Base-by-base conservation (phyloP, 2,329 filamentous ascomycete species). In the Arthrobotrys pseudoclavata region DNA sequence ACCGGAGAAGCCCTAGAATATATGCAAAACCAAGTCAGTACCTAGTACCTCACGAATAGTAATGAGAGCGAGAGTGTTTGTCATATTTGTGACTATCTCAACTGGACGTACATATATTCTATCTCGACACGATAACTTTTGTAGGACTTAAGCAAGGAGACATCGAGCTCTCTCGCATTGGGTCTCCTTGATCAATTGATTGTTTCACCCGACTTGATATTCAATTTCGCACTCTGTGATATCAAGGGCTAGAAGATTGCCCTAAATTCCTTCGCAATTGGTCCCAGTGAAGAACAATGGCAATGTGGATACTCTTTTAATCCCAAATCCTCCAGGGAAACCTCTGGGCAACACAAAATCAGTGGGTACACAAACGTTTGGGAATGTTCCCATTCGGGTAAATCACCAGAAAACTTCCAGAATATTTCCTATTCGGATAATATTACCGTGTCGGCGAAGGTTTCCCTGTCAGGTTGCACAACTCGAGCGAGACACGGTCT, bases 401-500 rank as follows among this genome's bases (percentile, higher is more conserved):
- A 60, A 60, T 40, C 29, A 31, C 42, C 42, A 40, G 72, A 76
- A 76, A 68, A 26, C 26, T 76, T 76, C 72, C 60, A 76, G 55
- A 53, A 50, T 66, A 50, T 52, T 66, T 37, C 62, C 42, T 52
- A 20, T 50, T 52, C 55, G 42, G 34, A 34, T 22, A 31, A 34
- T 22, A 55, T 47, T 45, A 69, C 66, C 50, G 47, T 69, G 66
- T 45, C 40, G 34, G 50, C 61, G 37, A 60, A 24, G 29, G 26
- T 45, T 62, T 55, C 61, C 69, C 48, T 60, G 52, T 57, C 55
- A 31, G 50, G 50, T 69, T 67, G 67, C 50, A 66, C 72, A 57
- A 70, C 66, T 69, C 15, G 72, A 69, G 66, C 66, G 66, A 69
- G 55, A 76, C 63, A 70, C 53, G 24, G 63, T 53, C 45, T 70